Base-by-base conservation (phyloP, 306 rosid species). In the Sicyos edulis region DNA sequence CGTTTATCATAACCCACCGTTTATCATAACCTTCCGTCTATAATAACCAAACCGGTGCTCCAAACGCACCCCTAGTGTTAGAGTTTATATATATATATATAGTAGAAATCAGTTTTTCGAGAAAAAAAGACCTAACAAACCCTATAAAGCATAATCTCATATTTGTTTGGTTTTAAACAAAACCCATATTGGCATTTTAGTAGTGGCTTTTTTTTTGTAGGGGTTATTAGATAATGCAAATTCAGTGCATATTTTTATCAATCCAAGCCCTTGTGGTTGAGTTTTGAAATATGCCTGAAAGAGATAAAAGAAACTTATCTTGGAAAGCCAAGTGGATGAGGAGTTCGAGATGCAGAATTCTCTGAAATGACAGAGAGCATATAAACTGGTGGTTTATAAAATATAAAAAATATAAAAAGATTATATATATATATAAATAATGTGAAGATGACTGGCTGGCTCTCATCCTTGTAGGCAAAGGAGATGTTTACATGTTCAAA, bases 281-380 rank as follows among this genome's bases (percentile, higher is more conserved):
- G 73, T 72, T 71, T 61, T 54, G 42, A 17, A 73, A 76, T 79
- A 57, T 76, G 70, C 26, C 22, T 17, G 49, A 49, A 65, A 73
- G 75, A 80, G 79, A 77, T 78, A 57, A 76, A 78, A 71, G 81
- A 83, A 85, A 73, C 77, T 85, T 88, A 82, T 88, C 84, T 78
- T 69, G 77, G 72, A 61, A 71, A 11, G 82, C 82, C 88, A 67
- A 32, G 88, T 87, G 86, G 86, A 71, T 51, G 78, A 65, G 76
- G 57, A 45, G 64, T 47, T 76, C 55, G 76, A 74, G 70, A 74
- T 80, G 74, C 66, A 77, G 45, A 77, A 76, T 68, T 68, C 73
- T 68, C 4, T 68, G 73, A 68, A 21, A 49, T 20, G 73, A 68
- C 37, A 32, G 37, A 32, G 37, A 37, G 44, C 44, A 37, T 68